phyloP scores from a whole-genome alignment of 352 stramenopile species.

The Lagenidium giganteum region DNA sequence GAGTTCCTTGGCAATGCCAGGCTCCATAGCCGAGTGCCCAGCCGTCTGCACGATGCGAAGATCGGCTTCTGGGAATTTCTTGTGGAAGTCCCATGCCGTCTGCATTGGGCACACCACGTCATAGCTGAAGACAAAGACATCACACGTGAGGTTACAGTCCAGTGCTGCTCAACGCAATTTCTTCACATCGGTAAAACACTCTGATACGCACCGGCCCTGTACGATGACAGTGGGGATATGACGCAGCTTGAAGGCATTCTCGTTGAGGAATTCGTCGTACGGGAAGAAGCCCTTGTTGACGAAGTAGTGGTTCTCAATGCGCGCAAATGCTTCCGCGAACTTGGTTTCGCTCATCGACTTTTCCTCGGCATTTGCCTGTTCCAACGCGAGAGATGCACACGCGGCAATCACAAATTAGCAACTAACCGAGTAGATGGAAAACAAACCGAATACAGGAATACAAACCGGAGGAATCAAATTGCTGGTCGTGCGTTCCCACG shows the following conservation, averaged over 20 bases:
- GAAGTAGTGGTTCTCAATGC: slow-evolving; percentile 91
- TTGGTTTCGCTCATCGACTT: slow-evolving; percentile 65
- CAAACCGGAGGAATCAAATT: slow-evolving; percentile 57
- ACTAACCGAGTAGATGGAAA: no score
- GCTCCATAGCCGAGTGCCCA: slow-evolving; percentile 71
- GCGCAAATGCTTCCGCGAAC: slow-evolving; percentile 83
- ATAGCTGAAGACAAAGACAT: slow-evolving; percentile 46
- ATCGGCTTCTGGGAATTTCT: slow-evolving; percentile 59
- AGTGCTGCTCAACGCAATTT: no score
- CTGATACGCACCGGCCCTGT: slow-evolving; percentile 80
- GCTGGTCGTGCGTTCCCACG: slow-evolving; percentile 82
- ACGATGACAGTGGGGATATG: slow-evolving; percentile 88
- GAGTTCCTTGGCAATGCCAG: slow-evolving; percentile 66
- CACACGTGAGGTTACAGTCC: no score
- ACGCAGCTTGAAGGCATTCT: slow-evolving; percentile 79
- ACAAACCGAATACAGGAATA: no score
- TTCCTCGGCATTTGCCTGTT: slow-evolving; percentile 35
- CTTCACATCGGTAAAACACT: no score
- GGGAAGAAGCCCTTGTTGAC: slow-evolving; percentile 84
- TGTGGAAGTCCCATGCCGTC: slow-evolving; percentile 86
- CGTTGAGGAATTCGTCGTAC: slow-evolving; percentile 71
- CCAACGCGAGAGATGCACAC: slow-evolving; percentile 2
- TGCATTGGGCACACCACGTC: slow-evolving; percentile 87
- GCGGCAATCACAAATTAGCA: no score
- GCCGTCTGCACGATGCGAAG: slow-evolving; percentile 71